A percentile compares a stretch with the other conserved stretches of the same genome.
phyloP scores from a whole-genome alignment of 345 rosid genomes.

The Hibiscus trionum region DNA sequence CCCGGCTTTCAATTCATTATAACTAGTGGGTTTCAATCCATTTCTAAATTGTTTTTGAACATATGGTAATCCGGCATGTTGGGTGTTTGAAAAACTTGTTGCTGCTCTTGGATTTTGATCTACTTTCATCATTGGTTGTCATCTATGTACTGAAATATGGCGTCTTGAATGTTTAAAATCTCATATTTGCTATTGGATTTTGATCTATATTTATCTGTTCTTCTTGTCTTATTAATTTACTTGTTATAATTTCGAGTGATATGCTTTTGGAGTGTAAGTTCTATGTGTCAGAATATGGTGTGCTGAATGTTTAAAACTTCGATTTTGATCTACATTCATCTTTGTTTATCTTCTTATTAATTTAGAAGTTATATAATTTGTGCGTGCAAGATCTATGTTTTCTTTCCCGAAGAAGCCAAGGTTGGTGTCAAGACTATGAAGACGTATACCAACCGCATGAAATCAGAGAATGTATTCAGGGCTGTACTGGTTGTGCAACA shows the following conservation, averaged over 20 bases:
- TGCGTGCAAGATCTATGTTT: slow-evolving; percentile 55
- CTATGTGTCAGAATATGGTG: not conserved
- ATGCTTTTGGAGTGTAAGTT: not conserved
- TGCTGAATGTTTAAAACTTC: not conserved
- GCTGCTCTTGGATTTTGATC: not conserved
- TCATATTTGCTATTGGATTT: not conserved
- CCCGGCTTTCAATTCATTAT: not conserved
- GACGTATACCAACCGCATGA: slow-evolving; percentile 78
- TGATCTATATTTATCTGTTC: not conserved
- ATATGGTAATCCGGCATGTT: too few relatives aligned
- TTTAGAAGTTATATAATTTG: not conserved
- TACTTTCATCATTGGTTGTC: not conserved
- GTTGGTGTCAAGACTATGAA: slow-evolving; percentile 92
- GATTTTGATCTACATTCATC: not conserved
- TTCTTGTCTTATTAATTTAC: not conserved
- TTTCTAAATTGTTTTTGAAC: not conserved
- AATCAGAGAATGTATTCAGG: slow-evolving; percentile 66
- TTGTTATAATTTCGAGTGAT: not conserved
- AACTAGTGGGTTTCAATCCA: not conserved
- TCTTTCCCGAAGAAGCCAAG: slow-evolving; percentile 79
- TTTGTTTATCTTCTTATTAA: not conserved
- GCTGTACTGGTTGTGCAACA: slow-evolving; percentile 80
- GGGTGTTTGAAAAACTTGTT: not conserved
- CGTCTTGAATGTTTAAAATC: not conserved
- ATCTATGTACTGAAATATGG: not conserved